Conservation (phyloP, 768 basidiomycete genomes). For the Omphalotus guepiniiformis region DNA sequence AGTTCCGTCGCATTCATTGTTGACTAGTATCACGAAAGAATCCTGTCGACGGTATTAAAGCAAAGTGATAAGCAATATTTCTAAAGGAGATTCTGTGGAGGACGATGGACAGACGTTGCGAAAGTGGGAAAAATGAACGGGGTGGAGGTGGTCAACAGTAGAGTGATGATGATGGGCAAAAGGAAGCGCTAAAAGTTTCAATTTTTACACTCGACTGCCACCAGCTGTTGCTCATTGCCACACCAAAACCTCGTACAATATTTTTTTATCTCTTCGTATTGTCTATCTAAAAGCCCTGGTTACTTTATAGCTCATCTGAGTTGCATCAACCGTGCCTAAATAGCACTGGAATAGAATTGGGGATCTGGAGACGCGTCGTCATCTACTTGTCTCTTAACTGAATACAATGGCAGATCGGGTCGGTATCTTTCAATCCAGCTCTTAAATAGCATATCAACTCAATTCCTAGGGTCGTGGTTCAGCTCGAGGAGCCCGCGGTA, state of each 20-base stretch:
- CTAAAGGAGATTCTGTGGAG: slow-evolving; percentile 12
- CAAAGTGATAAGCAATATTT: slow-evolving; percentile 17
- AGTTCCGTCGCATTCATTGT: slow-evolving; percentile 90
- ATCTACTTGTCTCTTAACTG: slow-evolving; percentile 12
- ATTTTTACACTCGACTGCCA: slow-evolving; percentile 2
- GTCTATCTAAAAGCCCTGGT: not conserved
- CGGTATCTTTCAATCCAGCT: slow-evolving; percentile 22
- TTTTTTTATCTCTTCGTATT: not conserved
- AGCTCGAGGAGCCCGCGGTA: slow-evolving; percentile 36
- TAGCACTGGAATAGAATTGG: too few relatives aligned
- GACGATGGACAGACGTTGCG: slow-evolving; percentile 14
- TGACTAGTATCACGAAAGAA: slow-evolving; percentile 15
- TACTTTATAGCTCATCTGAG: not conserved
- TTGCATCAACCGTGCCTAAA: too few relatives aligned
- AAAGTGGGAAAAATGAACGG: slow-evolving; percentile 11
- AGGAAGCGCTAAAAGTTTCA: slow-evolving; percentile 1
- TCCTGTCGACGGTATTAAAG: slow-evolving; percentile 13
- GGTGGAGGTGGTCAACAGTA: slow-evolving; percentile 1
- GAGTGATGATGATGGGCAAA: slow-evolving; percentile 7
- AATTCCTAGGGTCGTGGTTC: slow-evolving; percentile 56
- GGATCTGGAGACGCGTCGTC: too few relatives aligned
- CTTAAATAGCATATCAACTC: slow-evolving; percentile 31
- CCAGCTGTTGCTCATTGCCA: slow-evolving; percentile 10
- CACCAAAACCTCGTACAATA: not conserved
- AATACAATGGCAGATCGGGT: slow-evolving; percentile 60